Base-by-base conservation (phyloP, 2,329 filamentous ascomycete genomes). In the Zymoseptoria passerinii region DNA sequence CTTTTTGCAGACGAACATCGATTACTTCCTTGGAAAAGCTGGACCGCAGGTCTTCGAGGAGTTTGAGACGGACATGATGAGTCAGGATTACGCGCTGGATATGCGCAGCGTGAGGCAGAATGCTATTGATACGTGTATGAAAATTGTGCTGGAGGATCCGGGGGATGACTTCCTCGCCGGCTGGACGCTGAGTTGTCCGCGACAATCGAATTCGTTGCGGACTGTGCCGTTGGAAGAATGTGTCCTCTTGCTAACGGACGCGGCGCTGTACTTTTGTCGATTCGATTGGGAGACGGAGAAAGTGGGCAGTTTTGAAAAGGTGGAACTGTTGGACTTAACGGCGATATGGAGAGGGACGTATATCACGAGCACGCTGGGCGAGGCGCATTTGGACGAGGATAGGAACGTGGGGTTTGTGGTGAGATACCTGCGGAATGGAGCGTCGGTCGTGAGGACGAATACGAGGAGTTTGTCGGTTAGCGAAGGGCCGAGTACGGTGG, bases 261-360 rank as follows among this genome's bases (percentile, higher is more conserved):
- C 81, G 0, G 92, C 91, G 0, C 72, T 97, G 2, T 97, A 97
- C 70, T 85, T 90, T 61, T 96, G 92, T 72, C 85, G 89, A 13
- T 92, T 97, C 66, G 91, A 97, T 73, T 97, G 92, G 91, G 88
- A 89, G 62, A 86, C 91, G 7, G 94, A 97, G 75, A 97, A 97
- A 71, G 89, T 99, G 1, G 87, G 88, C 10, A 91, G 88, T 0
- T 97, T 96, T 72, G 92, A 97, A 74, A 82, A 92, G 7, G 85
- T 96, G 13, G 85, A 88, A 58, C 79, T 97, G 7, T 80, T 82
- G 19, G 88, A 90, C 58, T 78, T 99, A 40, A 80, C 82, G 1
- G 80, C 81, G 23, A 83, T 99, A 66, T 86, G 85, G 68, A 83
- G 86, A 60, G 94, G 94, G 19, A 87, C 90, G 0, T 99, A 97